These are phyloP conservation scores for Starmerella vaccinii DNA, from an alignment of 805 yeast species.

Conservation along the genomic window DNA sequence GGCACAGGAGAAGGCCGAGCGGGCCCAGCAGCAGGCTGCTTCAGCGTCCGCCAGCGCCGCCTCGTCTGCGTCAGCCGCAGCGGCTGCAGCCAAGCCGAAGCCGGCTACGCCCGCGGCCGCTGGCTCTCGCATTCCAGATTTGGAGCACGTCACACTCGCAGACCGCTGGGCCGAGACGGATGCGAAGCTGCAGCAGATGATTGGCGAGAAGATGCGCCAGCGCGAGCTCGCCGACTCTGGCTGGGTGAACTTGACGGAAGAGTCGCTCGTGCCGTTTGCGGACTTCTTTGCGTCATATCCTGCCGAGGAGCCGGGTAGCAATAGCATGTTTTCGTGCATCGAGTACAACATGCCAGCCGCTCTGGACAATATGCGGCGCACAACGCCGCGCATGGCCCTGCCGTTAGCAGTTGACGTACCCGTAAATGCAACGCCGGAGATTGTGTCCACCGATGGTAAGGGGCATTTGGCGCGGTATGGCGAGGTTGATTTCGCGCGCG, in stretches of 20 bases:
- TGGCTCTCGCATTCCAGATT: slow-evolving; percentile 84
- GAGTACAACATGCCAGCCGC: slow-evolving; percentile 6
- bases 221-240: slow-evolving; percentile 56
- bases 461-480: slow-evolving; percentile 1
- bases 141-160: slow-evolving; percentile 76
- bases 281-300: slow-evolving; percentile 44
- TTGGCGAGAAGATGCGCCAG: slow-evolving; percentile 57
- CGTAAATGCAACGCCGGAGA: slow-evolving; percentile 6
- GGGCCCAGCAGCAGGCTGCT: slow-evolving; percentile 21
- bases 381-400: slow-evolving; percentile 1
- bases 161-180: slow-evolving; percentile 64
- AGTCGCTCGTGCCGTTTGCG: slow-evolving; percentile 71
- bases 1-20: slow-evolving; percentile 19
- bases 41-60: slow-evolving; percentile 26
- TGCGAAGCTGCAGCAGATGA: slow-evolving; percentile 69
- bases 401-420: slow-evolving; percentile 4
- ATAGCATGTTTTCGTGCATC: slow-evolving; percentile 8
- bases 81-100: slow-evolving; percentile 30
- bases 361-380: neutral
- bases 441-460: neutral
- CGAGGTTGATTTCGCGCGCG: slow-evolving; percentile 16
- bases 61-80: slow-evolving; percentile 25
- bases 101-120: slow-evolving; percentile 30
- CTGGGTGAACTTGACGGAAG: slow-evolving; percentile 78
- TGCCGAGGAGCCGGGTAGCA: slow-evolving; percentile 28